These are phyloP conservation scores for Fusarium udum DNA, from an alignment of 2,329 filamentous ascomycete species.

Conservation along the genomic window DNA sequence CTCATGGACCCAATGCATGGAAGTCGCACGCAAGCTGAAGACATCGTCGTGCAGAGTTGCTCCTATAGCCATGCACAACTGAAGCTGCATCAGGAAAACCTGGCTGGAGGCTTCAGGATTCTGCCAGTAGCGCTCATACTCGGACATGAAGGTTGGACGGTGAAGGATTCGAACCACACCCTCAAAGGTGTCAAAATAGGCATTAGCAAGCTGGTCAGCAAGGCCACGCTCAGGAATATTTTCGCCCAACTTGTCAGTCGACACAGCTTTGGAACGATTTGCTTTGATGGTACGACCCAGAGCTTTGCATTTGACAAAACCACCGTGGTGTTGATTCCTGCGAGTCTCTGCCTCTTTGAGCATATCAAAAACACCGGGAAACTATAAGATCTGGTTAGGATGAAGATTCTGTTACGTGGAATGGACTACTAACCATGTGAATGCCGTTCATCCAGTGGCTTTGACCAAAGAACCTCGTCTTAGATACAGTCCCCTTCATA, in stretches of 20 bases:
- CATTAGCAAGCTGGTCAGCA: conserved; percentile 61
- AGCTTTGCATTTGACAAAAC: conserved; percentile 53
- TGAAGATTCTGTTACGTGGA: not conserved
- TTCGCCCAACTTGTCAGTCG: conserved; percentile 50
- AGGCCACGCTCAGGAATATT: conserved; percentile 52
- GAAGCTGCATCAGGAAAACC: conserved; percentile 62
- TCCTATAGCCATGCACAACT: conserved; percentile 64
- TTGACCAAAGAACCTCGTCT: conserved; percentile 57
- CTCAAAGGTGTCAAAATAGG: conserved; percentile 66
- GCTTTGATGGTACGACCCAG: conserved; percentile 55
- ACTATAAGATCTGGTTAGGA: conserved; percentile 37
- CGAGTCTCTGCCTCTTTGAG: conserved; percentile 41
- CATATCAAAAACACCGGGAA: conserved; percentile 43
- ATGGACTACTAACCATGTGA: conserved; percentile 49
- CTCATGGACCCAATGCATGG: conserved; percentile 62
- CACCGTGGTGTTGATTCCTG: conserved; percentile 45
- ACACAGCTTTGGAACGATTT: conserved; percentile 49
- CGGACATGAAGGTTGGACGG: conserved; percentile 63
- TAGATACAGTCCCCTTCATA: conserved; percentile 51
- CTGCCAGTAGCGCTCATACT: conserved; percentile 63
- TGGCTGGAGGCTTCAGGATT: conserved; percentile 51
- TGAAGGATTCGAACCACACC: conserved; percentile 67
- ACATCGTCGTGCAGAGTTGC: conserved; percentile 57
- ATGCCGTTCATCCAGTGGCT: conserved; percentile 62
- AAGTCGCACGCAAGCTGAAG: conserved; percentile 54